Base-by-base conservation (phyloP, 2,329 filamentous ascomycete species). In the Dactylonectria estremocensis region DNA sequence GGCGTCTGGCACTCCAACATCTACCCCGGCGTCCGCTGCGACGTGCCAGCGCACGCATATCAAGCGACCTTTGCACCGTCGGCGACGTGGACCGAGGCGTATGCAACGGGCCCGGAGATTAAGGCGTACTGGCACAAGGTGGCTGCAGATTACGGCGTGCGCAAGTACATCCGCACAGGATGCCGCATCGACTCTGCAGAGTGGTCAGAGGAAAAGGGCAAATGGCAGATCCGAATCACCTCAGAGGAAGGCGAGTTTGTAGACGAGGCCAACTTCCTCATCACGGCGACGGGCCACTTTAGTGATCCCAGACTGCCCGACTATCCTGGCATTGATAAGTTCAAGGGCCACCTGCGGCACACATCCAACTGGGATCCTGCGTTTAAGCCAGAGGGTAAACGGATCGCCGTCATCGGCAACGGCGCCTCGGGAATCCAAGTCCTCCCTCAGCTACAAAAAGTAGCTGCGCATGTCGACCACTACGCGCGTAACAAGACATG, bases 401-500 rank as follows among this genome's bases (percentile, higher is more conserved):
- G 40, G 11, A 61, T 61, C 20, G 59, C 59, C 4, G 50, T 61
- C 1, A 61, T 61, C 24, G 59, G 59, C 22, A 61, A 61, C 18
- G 59, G 59, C 5, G 59, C 59, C 4, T 54, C 49, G n/a, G 59
- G 59, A 10, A 61, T 61, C 14, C 59, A 61, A 20, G 50, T 54
- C 10, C n/a, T 61, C 3, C 49, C 50, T 8, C 49, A 61, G n/a
- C 13, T 61, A 7, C 59, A 61, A 48, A 61, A 55, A 16, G 50
- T 54, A 4, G 59, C 50, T 3, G n/a, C 37, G 5, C 49, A 48
- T 8, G n/a, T 61, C 18, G 59, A 61, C 22, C 59, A 61, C 28
- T 61, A 61, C 14, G 59, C 59, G 8, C 59, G 59, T 22, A 61
- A 61, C 40, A 61, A 61, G 18, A 61, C 59, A 1, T 61, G 59